Conservation (phyloP, 352 stramenopile species). For the Globisporangium uncinulatum region DNA sequence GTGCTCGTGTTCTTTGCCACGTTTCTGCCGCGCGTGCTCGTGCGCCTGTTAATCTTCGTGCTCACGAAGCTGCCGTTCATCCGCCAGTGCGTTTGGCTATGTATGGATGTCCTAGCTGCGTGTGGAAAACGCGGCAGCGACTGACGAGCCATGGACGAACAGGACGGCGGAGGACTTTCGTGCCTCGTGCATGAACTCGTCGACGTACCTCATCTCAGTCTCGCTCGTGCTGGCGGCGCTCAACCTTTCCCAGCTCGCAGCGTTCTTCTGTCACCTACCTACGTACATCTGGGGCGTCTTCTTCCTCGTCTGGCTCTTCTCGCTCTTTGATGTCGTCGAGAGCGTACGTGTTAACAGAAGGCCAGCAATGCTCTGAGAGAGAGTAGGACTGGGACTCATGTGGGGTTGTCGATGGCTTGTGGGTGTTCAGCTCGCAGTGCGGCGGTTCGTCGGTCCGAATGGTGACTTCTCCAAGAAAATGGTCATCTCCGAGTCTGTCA, state of each 20-base stretch:
- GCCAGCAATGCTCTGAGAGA: neutral
- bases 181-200: slow-evolving; percentile 65
- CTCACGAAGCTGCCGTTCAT: slow-evolving; percentile 84
- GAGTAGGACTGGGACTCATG: neutral
- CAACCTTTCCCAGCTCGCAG: slow-evolving; percentile 37
- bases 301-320: slow-evolving; percentile 87
- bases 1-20: slow-evolving; percentile 85
- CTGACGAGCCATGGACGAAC: neutral
- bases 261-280: slow-evolving; percentile 72
- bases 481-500: slow-evolving; percentile 87
- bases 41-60: slow-evolving; percentile 82
- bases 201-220: slow-evolving; percentile 81
- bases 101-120: neutral
- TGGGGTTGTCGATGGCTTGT: neutral
- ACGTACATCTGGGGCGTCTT: slow-evolving; percentile 87
- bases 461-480: slow-evolving; percentile 84
- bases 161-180: slow-evolving; percentile 83
- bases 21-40: slow-evolving; percentile 79
- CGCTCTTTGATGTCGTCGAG: slow-evolving; percentile 86
- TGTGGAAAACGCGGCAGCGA: too few species aligned
- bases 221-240: slow-evolving; percentile 67
- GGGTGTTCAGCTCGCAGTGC: slow-evolving; percentile 51
- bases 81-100: slow-evolving; percentile 44
- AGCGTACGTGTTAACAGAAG: slow-evolving; percentile 50
- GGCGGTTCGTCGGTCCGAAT: slow-evolving; percentile 72